Evolutionary conservation across 345 rosid species (phyloP).

Genomic region (Eutrema japonicum): DNA sequence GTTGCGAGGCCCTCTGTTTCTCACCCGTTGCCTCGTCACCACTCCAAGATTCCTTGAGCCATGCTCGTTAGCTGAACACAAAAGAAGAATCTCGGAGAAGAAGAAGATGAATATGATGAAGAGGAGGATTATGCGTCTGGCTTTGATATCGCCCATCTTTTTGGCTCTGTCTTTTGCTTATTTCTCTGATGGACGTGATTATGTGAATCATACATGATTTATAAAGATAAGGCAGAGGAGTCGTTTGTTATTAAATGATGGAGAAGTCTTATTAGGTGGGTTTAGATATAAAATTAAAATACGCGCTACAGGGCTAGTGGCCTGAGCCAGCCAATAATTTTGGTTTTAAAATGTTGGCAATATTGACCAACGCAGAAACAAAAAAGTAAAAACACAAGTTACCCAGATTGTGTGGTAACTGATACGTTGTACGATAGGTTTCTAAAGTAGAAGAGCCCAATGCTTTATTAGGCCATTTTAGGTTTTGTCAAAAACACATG

Average conservation of each 20-base stretch:
- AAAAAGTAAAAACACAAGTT: no score
- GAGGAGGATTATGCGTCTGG: constrained; percentile 29
- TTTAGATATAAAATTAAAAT: neutral
- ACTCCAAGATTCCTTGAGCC: constrained; percentile 35
- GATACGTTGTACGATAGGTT: no score
- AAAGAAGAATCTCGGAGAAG: constrained; percentile 31
- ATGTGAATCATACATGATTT: constrained; percentile 1
- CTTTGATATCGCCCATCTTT: constrained; percentile 37
- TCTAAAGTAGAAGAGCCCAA: no score
- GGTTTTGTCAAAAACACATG: no score
- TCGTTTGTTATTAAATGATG: neutral
- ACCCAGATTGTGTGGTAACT: no score
- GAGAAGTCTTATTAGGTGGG: neutral
- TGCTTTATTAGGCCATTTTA: no score
- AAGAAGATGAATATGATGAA: constrained; percentile 32
- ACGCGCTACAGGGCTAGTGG: constrained; percentile 8
- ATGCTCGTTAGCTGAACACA: constrained; percentile 38
- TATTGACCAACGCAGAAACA: neutral
- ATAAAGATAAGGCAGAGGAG: neutral
- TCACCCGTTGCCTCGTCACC: constrained; percentile 20
- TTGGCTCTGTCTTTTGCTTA: constrained; percentile 1
- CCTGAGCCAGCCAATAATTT: neutral
- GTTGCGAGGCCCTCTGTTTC: constrained; percentile 18
- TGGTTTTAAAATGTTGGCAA: no score
- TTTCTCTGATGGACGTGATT: neutral